Conservation (phyloP, 2,329 filamentous ascomycete genomes). For the Dissoconium aciculare region DNA sequence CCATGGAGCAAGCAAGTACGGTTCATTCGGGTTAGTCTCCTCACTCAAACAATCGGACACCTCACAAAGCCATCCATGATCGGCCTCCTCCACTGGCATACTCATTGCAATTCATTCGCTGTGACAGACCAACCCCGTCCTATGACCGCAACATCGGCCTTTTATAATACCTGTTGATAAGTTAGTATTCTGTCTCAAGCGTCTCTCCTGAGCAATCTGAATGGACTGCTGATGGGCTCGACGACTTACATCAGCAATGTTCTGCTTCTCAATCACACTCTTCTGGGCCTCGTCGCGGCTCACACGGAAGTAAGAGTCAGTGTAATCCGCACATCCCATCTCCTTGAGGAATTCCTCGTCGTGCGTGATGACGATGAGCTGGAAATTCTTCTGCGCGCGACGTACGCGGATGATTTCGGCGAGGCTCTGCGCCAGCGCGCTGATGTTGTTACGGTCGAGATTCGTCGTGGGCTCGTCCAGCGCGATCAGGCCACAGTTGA, state of each 20-base stretch:
- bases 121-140: too few relatives aligned
- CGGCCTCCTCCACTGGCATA: too few relatives aligned
- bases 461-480: conserved; percentile 97
- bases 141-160: too few relatives aligned
- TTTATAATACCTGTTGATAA: too few relatives aligned
- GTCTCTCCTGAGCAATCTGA: too few relatives aligned
- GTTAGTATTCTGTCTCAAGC: too few relatives aligned
- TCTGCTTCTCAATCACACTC: conserved; percentile 60
- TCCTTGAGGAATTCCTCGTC: conserved; percentile 88
- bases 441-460: conserved; percentile 87
- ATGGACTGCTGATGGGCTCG: too few relatives aligned
- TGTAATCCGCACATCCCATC: conserved; percentile 90
- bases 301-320: conserved; percentile 81
- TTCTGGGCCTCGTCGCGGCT: conserved; percentile 72
- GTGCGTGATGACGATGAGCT: conserved; percentile 96
- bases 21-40: too few relatives aligned
- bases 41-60: too few relatives aligned
- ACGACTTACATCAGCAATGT: conserved; percentile 23
- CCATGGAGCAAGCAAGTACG: too few relatives aligned
- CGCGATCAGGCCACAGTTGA: conserved; percentile 90
- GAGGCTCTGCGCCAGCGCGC: conserved; percentile 67
- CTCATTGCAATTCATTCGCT: too few relatives aligned
- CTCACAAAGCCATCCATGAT: too few relatives aligned
- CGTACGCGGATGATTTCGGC: conserved; percentile 76
- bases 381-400: conserved; percentile 81